Conservation (phyloP, 805 yeast genomes). For the Lipomyces yamanashiensis region DNA sequence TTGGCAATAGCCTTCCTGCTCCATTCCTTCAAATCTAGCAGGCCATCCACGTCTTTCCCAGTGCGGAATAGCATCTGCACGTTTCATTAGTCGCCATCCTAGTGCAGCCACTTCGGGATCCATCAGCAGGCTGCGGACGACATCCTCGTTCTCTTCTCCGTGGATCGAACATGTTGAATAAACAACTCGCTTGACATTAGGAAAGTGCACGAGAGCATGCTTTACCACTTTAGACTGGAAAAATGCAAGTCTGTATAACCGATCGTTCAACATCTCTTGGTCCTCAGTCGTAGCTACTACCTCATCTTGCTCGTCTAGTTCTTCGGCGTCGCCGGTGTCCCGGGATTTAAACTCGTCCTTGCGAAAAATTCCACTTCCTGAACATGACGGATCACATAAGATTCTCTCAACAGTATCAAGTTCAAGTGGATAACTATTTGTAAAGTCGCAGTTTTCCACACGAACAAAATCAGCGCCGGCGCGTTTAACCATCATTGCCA, state of each 20-base stretch:
- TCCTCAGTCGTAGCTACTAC: slow-evolving; percentile 35
- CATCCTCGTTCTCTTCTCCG: slow-evolving; percentile 91
- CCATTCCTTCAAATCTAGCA: slow-evolving; percentile 64
- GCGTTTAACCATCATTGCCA: slow-evolving; percentile 74
- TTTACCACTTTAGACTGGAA: slow-evolving; percentile 87
- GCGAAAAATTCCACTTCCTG: slow-evolving; percentile 98
- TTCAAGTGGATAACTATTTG: slow-evolving; percentile 45
- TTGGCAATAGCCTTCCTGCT: slow-evolving; percentile 43
- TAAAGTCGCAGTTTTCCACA: slow-evolving; percentile 62
- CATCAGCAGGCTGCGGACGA: slow-evolving; percentile 74
- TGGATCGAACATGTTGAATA: slow-evolving; percentile 97
- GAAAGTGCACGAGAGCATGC: slow-evolving; percentile 79
- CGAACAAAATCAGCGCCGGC: slow-evolving; percentile 67
- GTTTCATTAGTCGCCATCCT: slow-evolving; percentile 75
- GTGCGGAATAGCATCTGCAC: slow-evolving; percentile 68
- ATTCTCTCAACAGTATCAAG: slow-evolving; percentile 74
- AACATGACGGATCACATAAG: slow-evolving; percentile 94
- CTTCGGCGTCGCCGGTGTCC: neutral
- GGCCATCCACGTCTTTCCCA: slow-evolving; percentile 88
- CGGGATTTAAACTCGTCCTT: slow-evolving; percentile 51
- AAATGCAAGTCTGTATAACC: slow-evolving; percentile 75
- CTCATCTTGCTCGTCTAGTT: slow-evolving; percentile 7
- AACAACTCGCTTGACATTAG: slow-evolving; percentile 74
- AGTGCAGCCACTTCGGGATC: slow-evolving; percentile 64
- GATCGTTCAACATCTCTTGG: slow-evolving; percentile 45